phyloP scores from a whole-genome alignment of 768 basidiomycete genomes.

The Tricholoma terreum region DNA sequence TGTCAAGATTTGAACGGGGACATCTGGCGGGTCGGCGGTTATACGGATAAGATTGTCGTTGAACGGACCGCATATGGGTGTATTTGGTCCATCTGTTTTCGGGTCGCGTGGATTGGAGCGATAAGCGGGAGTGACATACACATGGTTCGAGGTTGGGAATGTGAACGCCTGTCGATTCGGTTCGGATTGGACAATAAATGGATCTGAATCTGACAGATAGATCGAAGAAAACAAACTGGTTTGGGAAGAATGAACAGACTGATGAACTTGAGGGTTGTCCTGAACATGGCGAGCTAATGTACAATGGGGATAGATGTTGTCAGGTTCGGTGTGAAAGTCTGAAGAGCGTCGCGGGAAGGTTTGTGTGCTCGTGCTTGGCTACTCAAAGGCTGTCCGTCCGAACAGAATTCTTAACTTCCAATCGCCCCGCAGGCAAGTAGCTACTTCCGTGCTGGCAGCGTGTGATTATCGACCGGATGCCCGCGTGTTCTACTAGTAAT shows the following conservation, averaged over 20 bases:
- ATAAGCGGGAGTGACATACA: neutral
- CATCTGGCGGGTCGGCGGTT: neutral
- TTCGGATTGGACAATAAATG: neutral
- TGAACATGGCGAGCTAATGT: conserved; percentile 9
- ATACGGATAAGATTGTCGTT: neutral
- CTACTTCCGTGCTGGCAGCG: too few relatives aligned
- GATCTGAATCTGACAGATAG: neutral
- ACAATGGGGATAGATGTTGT: neutral
- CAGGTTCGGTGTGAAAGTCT: neutral
- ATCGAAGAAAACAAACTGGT: conserved; percentile 11
- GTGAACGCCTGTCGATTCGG: conserved; percentile 5
- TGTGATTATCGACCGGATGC: too few relatives aligned
- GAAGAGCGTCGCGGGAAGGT: neutral
- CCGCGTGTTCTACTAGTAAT: too few relatives aligned
- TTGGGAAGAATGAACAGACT: conserved; percentile 18
- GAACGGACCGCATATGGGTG: neutral
- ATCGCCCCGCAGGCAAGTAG: too few relatives aligned
- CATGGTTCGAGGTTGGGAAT: conserved; percentile 3
- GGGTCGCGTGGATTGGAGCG: neutral
- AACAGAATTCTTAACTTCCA: too few relatives aligned
- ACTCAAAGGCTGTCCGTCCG: too few relatives aligned
- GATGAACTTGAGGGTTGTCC: conserved; percentile 13
- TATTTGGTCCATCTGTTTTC: neutral
- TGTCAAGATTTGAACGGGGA: neutral
- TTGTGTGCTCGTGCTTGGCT: neutral